Conservation (phyloP, 257 asterid species). For the Forsythia suspensa region DNA sequence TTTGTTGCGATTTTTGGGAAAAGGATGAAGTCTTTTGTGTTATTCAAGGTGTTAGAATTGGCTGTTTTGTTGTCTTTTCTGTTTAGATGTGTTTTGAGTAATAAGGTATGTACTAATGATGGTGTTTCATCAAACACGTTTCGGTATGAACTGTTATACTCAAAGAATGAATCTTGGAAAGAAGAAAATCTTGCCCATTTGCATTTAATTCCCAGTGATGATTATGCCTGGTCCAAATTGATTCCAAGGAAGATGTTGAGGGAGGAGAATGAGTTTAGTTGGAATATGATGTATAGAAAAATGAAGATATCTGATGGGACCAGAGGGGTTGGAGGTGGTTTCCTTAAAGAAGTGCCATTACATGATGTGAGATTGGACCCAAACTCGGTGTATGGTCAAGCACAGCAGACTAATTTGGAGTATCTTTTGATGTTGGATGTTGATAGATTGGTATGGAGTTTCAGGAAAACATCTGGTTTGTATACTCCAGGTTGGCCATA, state of each 20-base stretch:
- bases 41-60: conserved; percentile 30
- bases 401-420: conserved; percentile 91
- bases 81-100: conserved; percentile 39
- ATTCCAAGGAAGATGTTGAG: conserved; percentile 71
- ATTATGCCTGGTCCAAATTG: conserved; percentile 57
- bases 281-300: conserved; percentile 52
- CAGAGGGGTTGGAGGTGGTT: conserved; percentile 32
- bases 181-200: conserved; percentile 52
- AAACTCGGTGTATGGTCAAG: conserved; percentile 64
- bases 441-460: conserved; percentile 87
- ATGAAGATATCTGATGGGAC: conserved; percentile 37
- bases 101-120: conserved; percentile 67
- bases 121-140: conserved; percentile 64
- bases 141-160: conserved; percentile 48
- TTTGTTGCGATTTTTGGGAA: background rate
- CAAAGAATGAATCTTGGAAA: conserved; percentile 55
- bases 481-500: conserved; percentile 70
- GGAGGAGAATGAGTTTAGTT: conserved; percentile 57
- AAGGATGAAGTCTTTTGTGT: conserved; percentile 27
- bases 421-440: conserved; percentile 86
- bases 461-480: conserved; percentile 77
- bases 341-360: conserved; percentile 64
- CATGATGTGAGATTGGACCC: conserved; percentile 74
- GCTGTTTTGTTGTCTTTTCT: conserved; percentile 37
- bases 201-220: conserved; percentile 75